Conservation (phyloP, 1,139 yeast genomes). For the Geotrichum restrictum region DNA sequence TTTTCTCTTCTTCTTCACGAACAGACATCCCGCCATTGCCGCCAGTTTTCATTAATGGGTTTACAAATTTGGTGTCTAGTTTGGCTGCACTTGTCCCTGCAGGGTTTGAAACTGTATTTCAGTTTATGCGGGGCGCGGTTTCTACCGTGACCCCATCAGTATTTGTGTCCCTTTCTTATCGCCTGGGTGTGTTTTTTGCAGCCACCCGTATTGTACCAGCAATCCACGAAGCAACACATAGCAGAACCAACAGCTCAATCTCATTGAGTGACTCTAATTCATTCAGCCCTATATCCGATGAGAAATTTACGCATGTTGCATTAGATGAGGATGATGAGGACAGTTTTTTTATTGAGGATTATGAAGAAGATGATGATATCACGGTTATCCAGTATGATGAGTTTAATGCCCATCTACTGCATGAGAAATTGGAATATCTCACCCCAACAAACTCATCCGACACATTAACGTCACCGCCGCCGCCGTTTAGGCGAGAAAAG, state of each 20-base stretch:
- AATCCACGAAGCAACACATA: conserved; percentile 25
- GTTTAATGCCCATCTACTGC: neutral
- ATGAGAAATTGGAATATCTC: conserved; percentile 1
- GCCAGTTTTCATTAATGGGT: conserved; percentile 39
- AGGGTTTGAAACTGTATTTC: conserved; percentile 58
- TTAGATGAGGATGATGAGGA: conserved; percentile 11
- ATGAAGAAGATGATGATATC: conserved; percentile 12
- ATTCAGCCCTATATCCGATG: neutral
- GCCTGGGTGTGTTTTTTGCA: conserved; percentile 83
- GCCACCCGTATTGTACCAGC: conserved; percentile 88
- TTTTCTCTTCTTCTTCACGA: conserved; percentile 25
- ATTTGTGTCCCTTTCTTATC: conserved; percentile 71
- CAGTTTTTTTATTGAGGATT: neutral
- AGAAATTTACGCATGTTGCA: neutral
- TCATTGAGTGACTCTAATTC: neutral
- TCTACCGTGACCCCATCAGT: conserved; percentile 80
- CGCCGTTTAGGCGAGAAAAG: conserved; percentile 30
- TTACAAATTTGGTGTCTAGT: conserved; percentile 42
- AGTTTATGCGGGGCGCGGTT: conserved; percentile 62
- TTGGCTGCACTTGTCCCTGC: conserved; percentile 46
- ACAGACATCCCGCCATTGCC: conserved; percentile 37
- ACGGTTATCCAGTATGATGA: conserved; percentile 7
- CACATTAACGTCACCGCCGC: neutral
- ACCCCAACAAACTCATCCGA: neutral
- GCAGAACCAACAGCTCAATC: neutral